phyloP scores from a whole-genome alignment of 2,329 filamentous ascomycete genomes.

The Ampelomyces quisqualis region DNA sequence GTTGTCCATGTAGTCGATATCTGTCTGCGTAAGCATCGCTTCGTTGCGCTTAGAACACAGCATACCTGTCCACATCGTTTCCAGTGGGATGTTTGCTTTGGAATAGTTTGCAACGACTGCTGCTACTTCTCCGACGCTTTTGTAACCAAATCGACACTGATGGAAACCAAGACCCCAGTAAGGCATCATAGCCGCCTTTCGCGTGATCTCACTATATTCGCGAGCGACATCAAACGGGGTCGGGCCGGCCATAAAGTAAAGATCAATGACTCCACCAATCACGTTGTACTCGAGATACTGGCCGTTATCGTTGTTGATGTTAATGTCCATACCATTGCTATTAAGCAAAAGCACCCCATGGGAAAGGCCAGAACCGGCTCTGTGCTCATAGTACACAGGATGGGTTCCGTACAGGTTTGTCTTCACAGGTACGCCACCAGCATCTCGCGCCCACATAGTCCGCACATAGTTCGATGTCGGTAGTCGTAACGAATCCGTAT shows the following conservation, averaged over 20 bases:
- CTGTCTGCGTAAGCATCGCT: conserved; percentile 14
- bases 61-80: conserved; percentile 72
- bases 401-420: conserved; percentile 73
- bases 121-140: conserved; percentile 62
- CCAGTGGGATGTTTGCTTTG: conserved; percentile 63
- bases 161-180: conserved; percentile 57
- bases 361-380: conserved; percentile 46
- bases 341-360: conserved; percentile 41
- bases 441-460: conserved; percentile 70
- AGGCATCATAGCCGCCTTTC: conserved; percentile 51
- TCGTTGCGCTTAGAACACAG: conserved; percentile 19
- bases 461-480: conserved; percentile 68
- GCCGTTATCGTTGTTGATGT: conserved; percentile 64
- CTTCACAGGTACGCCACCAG: conserved; percentile 59
- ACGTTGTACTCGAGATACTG: conserved; percentile 79
- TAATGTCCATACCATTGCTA: conserved; percentile 65
- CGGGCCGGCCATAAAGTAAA: conserved; percentile 54
- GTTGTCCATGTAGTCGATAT: conserved; percentile 67
- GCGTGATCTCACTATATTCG: conserved; percentile 52
- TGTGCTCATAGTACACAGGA: conserved; percentile 72
- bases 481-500: conserved; percentile 68
- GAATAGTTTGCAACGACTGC: conserved; percentile 68
- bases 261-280: conserved; percentile 73
- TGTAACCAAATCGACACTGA: conserved; percentile 52
- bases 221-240: conserved; percentile 49